These are phyloP conservation scores for Solanum bulbocastanum DNA, from an alignment of 257 asterid genomes.

Conservation along the genomic window DNA sequence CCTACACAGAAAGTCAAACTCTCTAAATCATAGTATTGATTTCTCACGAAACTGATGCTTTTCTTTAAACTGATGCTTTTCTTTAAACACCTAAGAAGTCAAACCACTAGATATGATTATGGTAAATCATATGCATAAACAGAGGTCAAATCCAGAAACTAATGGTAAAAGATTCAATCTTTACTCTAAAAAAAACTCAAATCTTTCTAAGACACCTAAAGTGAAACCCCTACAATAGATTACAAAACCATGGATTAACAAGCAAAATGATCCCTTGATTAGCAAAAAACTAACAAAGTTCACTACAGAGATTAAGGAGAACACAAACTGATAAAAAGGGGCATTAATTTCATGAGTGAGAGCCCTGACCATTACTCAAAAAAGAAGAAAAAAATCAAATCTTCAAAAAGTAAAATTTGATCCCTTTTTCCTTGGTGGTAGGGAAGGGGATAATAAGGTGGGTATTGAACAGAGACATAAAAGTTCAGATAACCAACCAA, in stretches of 20 bases:
- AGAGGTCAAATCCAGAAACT: background rate
- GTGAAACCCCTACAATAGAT: constrained; percentile 8
- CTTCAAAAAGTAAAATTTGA: background rate
- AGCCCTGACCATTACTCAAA: constrained; percentile 16
- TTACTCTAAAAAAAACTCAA: background rate
- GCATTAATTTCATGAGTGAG: constrained; percentile 35
- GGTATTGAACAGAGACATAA: background rate
- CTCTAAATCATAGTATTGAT: background rate
- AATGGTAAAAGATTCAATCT: background rate
- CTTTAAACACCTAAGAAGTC: background rate
- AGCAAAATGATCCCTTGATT: background rate
- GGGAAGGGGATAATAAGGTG: background rate
- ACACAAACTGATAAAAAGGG: background rate
- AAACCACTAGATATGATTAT: background rate
- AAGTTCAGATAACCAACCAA: background rate
- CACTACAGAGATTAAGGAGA: background rate
- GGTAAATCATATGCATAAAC: background rate
- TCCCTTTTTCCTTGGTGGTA: background rate
- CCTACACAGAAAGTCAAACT: background rate
- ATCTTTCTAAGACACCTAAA: constrained; percentile 1
- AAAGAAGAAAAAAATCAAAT: constrained; percentile 4
- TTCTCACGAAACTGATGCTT: background rate
- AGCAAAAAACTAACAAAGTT: background rate
- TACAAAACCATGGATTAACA: background rate
- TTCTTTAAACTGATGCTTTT: background rate